Percentiles rank a stretch among this genome's conserved stretches.
Conservation (phyloP, 2,329 filamentous ascomycete species). For the Exophiala viscosa region DNA sequence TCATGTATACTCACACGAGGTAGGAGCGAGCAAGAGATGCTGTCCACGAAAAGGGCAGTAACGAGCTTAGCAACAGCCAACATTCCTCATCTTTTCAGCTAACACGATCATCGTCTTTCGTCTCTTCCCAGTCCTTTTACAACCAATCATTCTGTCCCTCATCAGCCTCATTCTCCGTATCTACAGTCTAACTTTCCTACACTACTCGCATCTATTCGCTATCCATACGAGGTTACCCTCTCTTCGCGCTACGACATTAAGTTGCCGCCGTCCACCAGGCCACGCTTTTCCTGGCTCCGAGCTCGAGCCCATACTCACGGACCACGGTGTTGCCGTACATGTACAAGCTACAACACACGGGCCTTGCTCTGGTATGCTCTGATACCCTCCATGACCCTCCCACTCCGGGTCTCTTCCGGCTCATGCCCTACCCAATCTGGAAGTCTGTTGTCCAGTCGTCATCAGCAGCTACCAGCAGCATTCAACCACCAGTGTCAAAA, state of each 20-base stretch:
- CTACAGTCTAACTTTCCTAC: not conserved
- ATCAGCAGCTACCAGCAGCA: not conserved
- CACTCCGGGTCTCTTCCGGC: conserved; percentile 1
- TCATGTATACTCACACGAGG: too few relatives aligned
- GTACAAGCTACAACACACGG: conserved; percentile 8
- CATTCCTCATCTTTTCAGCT: not conserved
- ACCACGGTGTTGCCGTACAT: conserved; percentile 18
- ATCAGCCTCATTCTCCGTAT: not conserved
- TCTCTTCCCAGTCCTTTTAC: not conserved
- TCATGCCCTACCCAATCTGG: conserved; percentile 10
- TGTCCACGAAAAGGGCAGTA: not conserved
- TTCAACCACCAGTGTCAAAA: too few relatives aligned
- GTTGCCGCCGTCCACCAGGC: not conserved
- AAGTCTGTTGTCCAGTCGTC: conserved; percentile 18
- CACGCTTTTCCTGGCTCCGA: conserved; percentile 2
- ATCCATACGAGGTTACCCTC: not conserved
- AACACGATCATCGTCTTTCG: not conserved
- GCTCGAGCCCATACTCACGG: conserved; percentile 17
- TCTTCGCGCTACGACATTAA: not conserved
- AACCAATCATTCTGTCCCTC: not conserved
- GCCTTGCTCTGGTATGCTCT: conserved; percentile 21
- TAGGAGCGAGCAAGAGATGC: too few relatives aligned
- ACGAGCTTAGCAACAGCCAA: not conserved
- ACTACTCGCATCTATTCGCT: not conserved
- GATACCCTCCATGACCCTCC: not conserved